Evolutionary conservation across 139 green algal species (phyloP), one percentile per base, ranked within the genome.

Genomic region (Chlamydomonas sphaeroides): DNA sequence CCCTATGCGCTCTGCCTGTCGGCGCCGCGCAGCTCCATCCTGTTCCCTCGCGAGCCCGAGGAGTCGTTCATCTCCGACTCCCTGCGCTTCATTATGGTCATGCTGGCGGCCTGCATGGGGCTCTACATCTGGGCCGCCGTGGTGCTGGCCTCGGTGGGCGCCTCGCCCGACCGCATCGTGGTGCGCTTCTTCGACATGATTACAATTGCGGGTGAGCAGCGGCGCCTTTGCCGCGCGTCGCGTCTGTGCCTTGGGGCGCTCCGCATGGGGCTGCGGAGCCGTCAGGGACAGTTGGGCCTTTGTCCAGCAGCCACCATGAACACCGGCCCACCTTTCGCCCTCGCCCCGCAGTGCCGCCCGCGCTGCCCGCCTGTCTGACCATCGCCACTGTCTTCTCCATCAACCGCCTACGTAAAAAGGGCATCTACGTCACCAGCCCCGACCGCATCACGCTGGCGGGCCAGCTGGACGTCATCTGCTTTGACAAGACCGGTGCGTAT

Each of bases 401-500:
- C 48, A 62, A 66, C 8, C 86, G 92, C 20, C 89, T 95, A 68
- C 53, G 83, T 33, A 76, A 79, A 49, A 78, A 82, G 23, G 90
- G 85, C 73, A 88, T 95, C 62, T 94, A 89, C 78, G 91, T 94
- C 25, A 92, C 87, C 33, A 74, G 85, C 21, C 92, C 92, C 20
- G 75, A 92, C 61, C 83, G 86, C 32, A 91, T 95, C 78, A 87
- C 86, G 0, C 56, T 89, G 41, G 92, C 92, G 45, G 92, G 92
- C 10, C 88, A 93, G 77, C 84, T 95, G 65, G 87, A 95, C 74
- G 85, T 91, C 30, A 82, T 94, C 28, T 91, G 84, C 84, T 95
- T 95, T 57, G 92, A 95, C 79, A 95, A 95, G 75, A 95, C 92
- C 35, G 92, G 89, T 92, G 57, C n/a, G n/a, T n/a, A n/a, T n/a